These are phyloP conservation scores for Paecilomyces variotii DNA, from an alignment of 2,329 filamentous ascomycete genomes.

Conservation along the genomic window DNA sequence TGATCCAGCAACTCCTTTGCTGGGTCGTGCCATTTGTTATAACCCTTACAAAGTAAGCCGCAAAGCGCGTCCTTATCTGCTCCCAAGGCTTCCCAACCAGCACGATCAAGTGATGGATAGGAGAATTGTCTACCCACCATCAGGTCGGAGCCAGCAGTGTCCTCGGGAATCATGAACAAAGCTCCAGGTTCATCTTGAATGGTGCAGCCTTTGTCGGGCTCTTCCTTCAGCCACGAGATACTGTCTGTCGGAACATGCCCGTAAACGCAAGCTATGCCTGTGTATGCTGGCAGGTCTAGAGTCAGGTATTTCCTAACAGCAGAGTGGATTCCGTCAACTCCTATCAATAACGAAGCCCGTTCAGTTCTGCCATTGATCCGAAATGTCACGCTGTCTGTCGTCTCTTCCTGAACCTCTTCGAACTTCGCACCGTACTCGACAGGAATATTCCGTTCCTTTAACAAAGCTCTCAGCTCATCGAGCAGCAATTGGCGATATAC, in stretches of 20 bases:
- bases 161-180: constrained; percentile 32
- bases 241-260: constrained; percentile 5
- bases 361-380: constrained; percentile 30
- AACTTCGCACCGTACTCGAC: not conserved
- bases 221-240: constrained; percentile 1
- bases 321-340: constrained; percentile 55
- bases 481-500: not conserved
- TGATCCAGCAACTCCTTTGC: not conserved
- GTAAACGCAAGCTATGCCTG: constrained; percentile 29
- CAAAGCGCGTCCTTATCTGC: constrained; percentile 19
- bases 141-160: constrained; percentile 23
- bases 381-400: not conserved
- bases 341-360: constrained; percentile 42
- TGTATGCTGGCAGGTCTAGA: constrained; percentile 45
- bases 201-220: constrained; percentile 22
- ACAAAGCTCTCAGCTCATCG: not conserved
- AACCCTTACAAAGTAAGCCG: constrained; percentile 5
- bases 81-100: constrained; percentile 25
- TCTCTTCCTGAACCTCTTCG: not conserved
- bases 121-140: constrained; percentile 30
- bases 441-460: not conserved
- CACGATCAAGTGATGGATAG: constrained; percentile 21
- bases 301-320: constrained; percentile 45
- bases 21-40: not conserved
- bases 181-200: constrained; percentile 28